These are phyloP conservation scores for Backusella sp. DNA, from an alignment of 192 early-diverging fungal genomes.

Conservation along the genomic window DNA sequence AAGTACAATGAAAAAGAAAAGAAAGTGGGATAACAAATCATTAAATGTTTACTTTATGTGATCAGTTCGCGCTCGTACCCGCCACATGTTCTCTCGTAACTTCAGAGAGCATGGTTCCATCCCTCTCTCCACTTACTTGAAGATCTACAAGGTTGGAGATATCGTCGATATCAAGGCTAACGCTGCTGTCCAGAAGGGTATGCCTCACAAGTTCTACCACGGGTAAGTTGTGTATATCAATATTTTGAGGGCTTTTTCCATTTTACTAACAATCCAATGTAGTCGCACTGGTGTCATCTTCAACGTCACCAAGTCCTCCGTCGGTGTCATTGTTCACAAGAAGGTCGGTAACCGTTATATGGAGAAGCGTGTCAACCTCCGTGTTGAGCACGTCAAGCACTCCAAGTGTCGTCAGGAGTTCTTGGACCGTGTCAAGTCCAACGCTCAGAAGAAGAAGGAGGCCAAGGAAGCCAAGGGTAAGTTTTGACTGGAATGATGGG, in stretches of 20 bases:
- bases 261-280: background rate
- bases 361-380: constrained; percentile 98
- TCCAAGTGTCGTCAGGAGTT: constrained; percentile 99
- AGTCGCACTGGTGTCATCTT: constrained; percentile 97
- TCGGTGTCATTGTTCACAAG: constrained; percentile 99
- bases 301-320: constrained; percentile 99
- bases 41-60: background rate
- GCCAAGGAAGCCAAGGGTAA: constrained; percentile 53
- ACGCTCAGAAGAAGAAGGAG: constrained; percentile 79
- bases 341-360: constrained; percentile 96
- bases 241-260: too few species aligned
- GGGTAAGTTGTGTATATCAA: constrained; percentile 53
- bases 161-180: constrained; percentile 99
- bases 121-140: constrained; percentile 95
- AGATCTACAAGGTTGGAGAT: constrained; percentile 98
- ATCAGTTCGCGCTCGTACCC: constrained; percentile 89
- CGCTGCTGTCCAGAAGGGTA: constrained; percentile 98
- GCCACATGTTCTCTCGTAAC: constrained; percentile 96
- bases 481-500: too few species aligned
- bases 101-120: constrained; percentile 95
- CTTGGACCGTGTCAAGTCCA: constrained; percentile 95
- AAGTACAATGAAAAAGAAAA: constrained; percentile 6
- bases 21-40: background rate
- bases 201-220: constrained; percentile 99
- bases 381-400: constrained; percentile 99